Percentiles rank a stretch among this genome's conserved stretches.
Conservation (phyloP, 208 protist genomes). For the Vickermania ingenoplastis region DNA sequence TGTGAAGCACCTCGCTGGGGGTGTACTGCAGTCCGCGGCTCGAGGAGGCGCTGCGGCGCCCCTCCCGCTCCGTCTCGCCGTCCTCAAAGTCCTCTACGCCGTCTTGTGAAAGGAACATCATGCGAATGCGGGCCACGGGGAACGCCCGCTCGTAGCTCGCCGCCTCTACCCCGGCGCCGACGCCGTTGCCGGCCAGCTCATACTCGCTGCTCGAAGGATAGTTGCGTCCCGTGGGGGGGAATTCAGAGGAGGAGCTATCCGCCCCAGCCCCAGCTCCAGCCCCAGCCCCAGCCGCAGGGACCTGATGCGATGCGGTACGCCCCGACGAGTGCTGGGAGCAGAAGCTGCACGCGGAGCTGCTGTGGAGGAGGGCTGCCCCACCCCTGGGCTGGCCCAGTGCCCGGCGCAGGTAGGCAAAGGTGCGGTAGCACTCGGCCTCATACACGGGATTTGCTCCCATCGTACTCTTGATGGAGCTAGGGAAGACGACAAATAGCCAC, state of each 20-base stretch:
- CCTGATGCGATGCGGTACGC: background rate
- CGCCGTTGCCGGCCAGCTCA: background rate
- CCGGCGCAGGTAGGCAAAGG: constrained; percentile 15
- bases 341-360: background rate
- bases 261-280: background rate
- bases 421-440: constrained; percentile 19
- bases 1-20: background rate
- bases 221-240: background rate
- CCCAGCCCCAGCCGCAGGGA: background rate
- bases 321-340: background rate
- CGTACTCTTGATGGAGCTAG: constrained; percentile 14
- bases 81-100: background rate
- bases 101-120: background rate
- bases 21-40: background rate
- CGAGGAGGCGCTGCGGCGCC: background rate
- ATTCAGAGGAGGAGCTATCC: background rate
- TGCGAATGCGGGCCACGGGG: background rate
- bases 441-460: constrained; percentile 16
- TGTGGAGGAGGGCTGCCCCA: background rate
- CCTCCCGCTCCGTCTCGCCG: background rate
- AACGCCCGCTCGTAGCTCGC: background rate
- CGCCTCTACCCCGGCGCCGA: background rate
- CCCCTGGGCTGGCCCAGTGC: constrained; percentile 5
- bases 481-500: constrained; percentile 28
- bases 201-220: background rate